Evolutionary conservation across 2,329 filamentous ascomycete species (phyloP).

Genomic region (Cladophialophora immunda): DNA sequence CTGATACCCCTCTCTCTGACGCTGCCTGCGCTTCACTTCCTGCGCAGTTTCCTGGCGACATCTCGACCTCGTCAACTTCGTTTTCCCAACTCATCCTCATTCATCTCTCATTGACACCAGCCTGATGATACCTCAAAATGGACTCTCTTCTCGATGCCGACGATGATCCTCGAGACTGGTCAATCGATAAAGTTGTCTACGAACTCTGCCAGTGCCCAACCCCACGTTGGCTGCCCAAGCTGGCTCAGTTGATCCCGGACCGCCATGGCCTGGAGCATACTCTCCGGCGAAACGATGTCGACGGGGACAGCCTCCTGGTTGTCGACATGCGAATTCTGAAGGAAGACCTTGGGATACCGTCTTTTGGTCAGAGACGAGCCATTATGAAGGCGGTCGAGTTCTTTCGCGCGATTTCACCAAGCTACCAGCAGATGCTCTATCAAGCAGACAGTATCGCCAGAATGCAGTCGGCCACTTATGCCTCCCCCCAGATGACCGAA

Average conservation of each 20-base stretch:
- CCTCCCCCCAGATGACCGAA: conserved; percentile 27
- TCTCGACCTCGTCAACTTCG: background rate
- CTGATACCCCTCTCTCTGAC: background rate
- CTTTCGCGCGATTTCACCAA: conserved; percentile 62
- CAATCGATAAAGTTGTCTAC: conserved; percentile 69
- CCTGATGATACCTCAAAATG: conserved; percentile 21
- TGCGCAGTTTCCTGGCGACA: background rate
- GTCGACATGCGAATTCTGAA: conserved; percentile 59
- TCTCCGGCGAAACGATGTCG: conserved; percentile 70
- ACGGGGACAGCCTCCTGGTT: conserved; percentile 69
- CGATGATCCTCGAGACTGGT: conserved; percentile 79
- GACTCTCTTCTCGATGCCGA: conserved; percentile 41
- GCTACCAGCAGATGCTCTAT: conserved; percentile 51
- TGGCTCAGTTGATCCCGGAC: conserved; percentile 54
- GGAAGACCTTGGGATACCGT: conserved; percentile 66
- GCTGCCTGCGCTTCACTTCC: conserved; percentile 6
- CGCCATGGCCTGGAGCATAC: conserved; percentile 60
- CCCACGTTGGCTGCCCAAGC: conserved; percentile 51
- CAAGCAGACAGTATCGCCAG: conserved; percentile 23
- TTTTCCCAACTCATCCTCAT: background rate
- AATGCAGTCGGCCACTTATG: conserved; percentile 22
- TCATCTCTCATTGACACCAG: background rate
- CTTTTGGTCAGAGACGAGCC: conserved; percentile 65
- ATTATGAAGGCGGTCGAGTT: conserved; percentile 66
- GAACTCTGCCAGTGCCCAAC: conserved; percentile 68